Conservation (phyloP, 805 yeast species). For the Limtongozyma cylindracea region DNA sequence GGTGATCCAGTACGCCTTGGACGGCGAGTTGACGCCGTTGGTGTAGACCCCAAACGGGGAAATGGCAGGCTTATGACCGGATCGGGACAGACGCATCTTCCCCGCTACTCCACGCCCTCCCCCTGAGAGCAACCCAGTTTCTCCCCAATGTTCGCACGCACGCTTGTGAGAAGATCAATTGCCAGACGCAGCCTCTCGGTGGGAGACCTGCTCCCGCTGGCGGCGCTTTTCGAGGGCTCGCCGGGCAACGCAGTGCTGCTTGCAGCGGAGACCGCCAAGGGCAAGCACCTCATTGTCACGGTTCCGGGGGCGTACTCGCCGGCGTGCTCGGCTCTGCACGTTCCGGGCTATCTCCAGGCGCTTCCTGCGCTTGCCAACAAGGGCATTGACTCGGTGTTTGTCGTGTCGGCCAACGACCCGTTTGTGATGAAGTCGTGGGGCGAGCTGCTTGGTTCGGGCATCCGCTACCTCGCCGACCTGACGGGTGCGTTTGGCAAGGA, state of each 20-base stretch:
- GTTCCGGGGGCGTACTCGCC: slow-evolving; percentile 53
- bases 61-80: no score
- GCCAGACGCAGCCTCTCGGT: no score
- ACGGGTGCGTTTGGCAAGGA: slow-evolving; percentile 41
- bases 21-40: no score
- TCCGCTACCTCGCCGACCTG: slow-evolving; percentile 55
- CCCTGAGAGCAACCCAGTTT: no score
- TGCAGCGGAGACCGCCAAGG: slow-evolving; percentile 13
- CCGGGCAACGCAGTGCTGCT: slow-evolving; percentile 40
- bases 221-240: slow-evolving; percentile 27
- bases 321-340: slow-evolving; percentile 46
- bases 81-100: no score
- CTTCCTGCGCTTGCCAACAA: slow-evolving; percentile 26
- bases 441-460: slow-evolving; percentile 8
- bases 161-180: no score
- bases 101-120: no score
- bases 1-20: slow-evolving; percentile 12
- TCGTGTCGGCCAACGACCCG: slow-evolving; percentile 68
- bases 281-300: slow-evolving; percentile 24
- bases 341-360: slow-evolving; percentile 44
- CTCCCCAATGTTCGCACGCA: no score
- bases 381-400: slow-evolving; percentile 37
- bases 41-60: no score
- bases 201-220: slow-evolving; percentile 40
- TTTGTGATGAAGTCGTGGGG: slow-evolving; percentile 75